Conservation (phyloP, 2,329 filamentous ascomycete species). For the Nothophaeocryptopus gaeumannii region DNA sequence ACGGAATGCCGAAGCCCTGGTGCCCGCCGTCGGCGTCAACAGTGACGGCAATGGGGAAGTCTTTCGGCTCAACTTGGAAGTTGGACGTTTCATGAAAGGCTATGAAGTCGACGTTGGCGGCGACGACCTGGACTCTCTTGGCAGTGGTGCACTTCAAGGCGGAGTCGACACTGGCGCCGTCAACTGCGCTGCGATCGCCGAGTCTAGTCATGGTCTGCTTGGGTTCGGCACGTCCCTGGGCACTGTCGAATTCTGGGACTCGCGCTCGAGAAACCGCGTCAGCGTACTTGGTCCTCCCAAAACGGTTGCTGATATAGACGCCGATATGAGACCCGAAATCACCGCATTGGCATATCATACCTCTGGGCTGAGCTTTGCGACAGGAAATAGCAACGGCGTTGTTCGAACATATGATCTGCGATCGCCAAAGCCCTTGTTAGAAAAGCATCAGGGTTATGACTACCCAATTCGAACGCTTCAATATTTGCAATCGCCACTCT, state of each 20-base stretch:
- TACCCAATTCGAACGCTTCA: slow-evolving; percentile 83
- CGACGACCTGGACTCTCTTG: slow-evolving; percentile 66
- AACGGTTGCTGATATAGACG: slow-evolving; percentile 17
- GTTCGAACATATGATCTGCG: slow-evolving; percentile 90
- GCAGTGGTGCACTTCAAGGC: slow-evolving; percentile 76
- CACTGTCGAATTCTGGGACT: slow-evolving; percentile 97
- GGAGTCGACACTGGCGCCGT: slow-evolving; percentile 82
- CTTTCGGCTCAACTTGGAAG: slow-evolving; percentile 85
- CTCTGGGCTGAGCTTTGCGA: slow-evolving; percentile 79
- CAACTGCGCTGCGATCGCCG: slow-evolving; percentile 81
- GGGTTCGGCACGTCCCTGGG: slow-evolving; percentile 92
- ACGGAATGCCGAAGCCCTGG: slow-evolving; percentile 75
- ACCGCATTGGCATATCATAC: slow-evolving; percentile 84
- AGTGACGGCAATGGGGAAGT: slow-evolving; percentile 85
- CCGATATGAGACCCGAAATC: slow-evolving; percentile 57
- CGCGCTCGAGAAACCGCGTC: slow-evolving; percentile 75
- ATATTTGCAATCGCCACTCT: slow-evolving; percentile 58
- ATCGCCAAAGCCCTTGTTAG: slow-evolving; percentile 77
- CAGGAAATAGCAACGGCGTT: slow-evolving; percentile 82
- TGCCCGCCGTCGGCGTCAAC: slow-evolving; percentile 86
- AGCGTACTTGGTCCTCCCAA: slow-evolving; percentile 65
- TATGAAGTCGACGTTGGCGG: slow-evolving; percentile 88
- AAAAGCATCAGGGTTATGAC: slow-evolving; percentile 94
- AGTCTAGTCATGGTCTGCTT: slow-evolving; percentile 82
- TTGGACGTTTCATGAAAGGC: slow-evolving; percentile 89